Evolutionary conservation across 345 rosid genomes (phyloP).

Genomic region (Kernera saxatilis): DNA sequence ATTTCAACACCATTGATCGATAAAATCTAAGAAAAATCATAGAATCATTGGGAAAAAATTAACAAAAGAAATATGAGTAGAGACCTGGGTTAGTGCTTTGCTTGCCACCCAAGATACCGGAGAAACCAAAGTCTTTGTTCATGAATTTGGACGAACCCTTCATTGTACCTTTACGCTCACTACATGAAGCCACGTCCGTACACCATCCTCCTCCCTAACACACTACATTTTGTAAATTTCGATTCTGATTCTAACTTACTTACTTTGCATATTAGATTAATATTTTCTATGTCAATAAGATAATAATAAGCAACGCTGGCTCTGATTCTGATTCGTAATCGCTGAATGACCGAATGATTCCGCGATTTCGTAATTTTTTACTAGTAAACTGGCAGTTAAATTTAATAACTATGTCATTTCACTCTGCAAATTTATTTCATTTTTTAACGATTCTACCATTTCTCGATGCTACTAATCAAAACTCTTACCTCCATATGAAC

Average conservation of each 20-base stretch:
- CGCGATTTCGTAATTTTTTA: no score
- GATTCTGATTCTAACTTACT: background rate
- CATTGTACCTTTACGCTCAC: conserved; percentile 46
- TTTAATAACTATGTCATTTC: background rate
- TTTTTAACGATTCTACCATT: background rate
- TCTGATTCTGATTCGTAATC: no score
- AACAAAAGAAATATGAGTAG: background rate
- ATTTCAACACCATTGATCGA: background rate
- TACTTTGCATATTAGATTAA: background rate
- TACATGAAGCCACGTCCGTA: conserved; percentile 50
- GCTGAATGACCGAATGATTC: no score
- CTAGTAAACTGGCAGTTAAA: no score
- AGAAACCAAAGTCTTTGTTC: conserved; percentile 59
- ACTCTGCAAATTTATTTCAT: background rate
- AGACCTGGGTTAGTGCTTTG: conserved; percentile 68
- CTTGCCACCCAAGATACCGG: conserved; percentile 72
- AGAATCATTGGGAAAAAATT: background rate
- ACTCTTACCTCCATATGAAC: conserved; percentile 65
- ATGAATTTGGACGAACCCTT: conserved; percentile 75
- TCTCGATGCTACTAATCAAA: background rate
- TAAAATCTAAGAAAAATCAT: background rate
- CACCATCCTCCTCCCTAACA: conserved; percentile 98
- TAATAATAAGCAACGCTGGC: no score
- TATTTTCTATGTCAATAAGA: background rate
- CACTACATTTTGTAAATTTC: background rate